Evolutionary conservation across 2,329 filamentous ascomycete genomes (phyloP), one percentile per base, ranked within the genome.

Genomic region (Arthrobotrys iridis): DNA sequence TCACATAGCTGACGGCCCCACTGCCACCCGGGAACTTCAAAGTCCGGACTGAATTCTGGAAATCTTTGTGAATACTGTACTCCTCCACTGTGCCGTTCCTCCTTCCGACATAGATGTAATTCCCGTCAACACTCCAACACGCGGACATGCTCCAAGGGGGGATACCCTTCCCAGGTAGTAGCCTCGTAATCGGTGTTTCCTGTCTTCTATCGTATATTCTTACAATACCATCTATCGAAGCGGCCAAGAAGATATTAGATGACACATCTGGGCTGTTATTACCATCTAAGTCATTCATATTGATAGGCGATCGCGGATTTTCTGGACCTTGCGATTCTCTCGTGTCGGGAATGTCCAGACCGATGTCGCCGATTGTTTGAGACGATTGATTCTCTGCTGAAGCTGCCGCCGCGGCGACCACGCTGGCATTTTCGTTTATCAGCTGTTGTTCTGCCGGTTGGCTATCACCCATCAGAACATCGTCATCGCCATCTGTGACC

Each of bases 81-180:
- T 99, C 95, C 79, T 99, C 95, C 0, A 99, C 95, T 0, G 93
- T 96, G 59, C 93, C 88, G 82, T 98, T 98, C 70, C 95, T 87
- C 26, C 95, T 86, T 0, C 95, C 95, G 0, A 91, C 93, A 82
- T 97, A 99, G 79, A 99, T 93, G 82, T 88, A 93, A 82, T 98
- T 98, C 11, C 95, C 95, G 81, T 97, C 92, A 0, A 93, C 93
- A 64, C 91, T 94, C 95, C 95, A 99, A 83, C 93, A 97, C 0
- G 93, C 93, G 78, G 92, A 93, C 89, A 97, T 97, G 82, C 94
- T 98, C 94, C 94, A 99, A 0, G 94, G 95, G 0, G 95, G 94
- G 0, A 93, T 91, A 15, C 89, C 89, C 8, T 88, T 87, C 8
- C 89, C 86, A 15, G 91, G 92, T 0, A 86, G 85, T 67, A 98